phyloP scores from a whole-genome alignment of 2,329 filamentous ascomycete genomes.

The Aaosphaeria pasadenensis region DNA sequence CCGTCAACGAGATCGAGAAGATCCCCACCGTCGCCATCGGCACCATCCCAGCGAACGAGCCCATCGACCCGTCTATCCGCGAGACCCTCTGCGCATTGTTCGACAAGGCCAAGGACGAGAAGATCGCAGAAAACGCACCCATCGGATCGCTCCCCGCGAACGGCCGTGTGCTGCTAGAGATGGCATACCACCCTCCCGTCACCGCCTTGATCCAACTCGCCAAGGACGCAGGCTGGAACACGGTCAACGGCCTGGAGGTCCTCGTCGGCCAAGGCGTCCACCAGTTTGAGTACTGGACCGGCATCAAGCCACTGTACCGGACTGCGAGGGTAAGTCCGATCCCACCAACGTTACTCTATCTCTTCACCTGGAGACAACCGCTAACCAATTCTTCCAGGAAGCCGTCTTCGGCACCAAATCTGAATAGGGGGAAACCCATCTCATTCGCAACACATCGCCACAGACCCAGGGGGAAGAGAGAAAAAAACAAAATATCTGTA shows the following conservation, averaged over 20 bases:
- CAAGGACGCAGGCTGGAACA: constrained; percentile 72
- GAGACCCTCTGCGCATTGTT: constrained; percentile 61
- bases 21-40: constrained; percentile 74
- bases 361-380: too few relatives aligned
- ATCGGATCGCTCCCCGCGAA: constrained; percentile 15
- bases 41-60: constrained; percentile 84
- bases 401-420: too few relatives aligned
- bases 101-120: constrained; percentile 26
- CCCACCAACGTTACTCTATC: not conserved
- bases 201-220: constrained; percentile 86
- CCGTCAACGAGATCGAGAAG: constrained; percentile 44
- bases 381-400: too few relatives aligned
- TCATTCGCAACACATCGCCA: too few relatives aligned
- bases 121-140: constrained; percentile 13
- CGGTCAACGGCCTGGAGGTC: constrained; percentile 84
- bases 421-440: too few relatives aligned
- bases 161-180: constrained; percentile 70
- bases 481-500: too few relatives aligned
- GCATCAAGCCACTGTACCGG: constrained; percentile 69
- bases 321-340: constrained; percentile 58
- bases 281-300: constrained; percentile 87
- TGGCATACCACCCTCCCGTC: constrained; percentile 89
- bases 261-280: constrained; percentile 80
- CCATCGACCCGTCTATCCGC: constrained; percentile 70
- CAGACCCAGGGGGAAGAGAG: too few relatives aligned